These are phyloP conservation scores for Xylariaceae sp. DNA, from an alignment of 2,329 filamentous ascomycete genomes.

Conservation along the genomic window DNA sequence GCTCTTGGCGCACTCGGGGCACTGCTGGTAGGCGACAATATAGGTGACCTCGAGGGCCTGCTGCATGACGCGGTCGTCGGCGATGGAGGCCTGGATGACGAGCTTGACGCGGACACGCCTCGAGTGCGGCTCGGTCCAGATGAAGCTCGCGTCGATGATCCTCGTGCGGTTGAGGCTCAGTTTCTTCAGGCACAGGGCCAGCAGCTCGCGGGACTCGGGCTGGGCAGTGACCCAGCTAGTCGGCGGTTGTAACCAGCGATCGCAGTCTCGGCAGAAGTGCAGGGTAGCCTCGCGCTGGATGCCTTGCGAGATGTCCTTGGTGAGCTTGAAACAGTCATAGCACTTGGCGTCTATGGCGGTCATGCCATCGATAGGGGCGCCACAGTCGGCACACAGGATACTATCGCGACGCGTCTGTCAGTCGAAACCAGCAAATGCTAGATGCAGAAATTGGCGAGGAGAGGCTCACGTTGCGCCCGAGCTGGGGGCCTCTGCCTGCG, in stretches of 20 bases:
- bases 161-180: slow-evolving; percentile 79
- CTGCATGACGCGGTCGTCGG: slow-evolving; percentile 64
- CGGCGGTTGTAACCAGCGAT: slow-evolving; percentile 43
- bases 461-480: slow-evolving; percentile 45
- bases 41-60: slow-evolving; percentile 95
- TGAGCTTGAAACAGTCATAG: slow-evolving; percentile 92
- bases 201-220: slow-evolving; percentile 83
- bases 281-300: slow-evolving; percentile 86
- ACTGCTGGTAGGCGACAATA: slow-evolving; percentile 85
- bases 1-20: slow-evolving; percentile 88
- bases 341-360: slow-evolving; percentile 79
- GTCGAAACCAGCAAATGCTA: neutral
- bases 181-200: slow-evolving; percentile 86
- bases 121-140: slow-evolving; percentile 98
- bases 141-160: slow-evolving; percentile 91
- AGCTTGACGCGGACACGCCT: slow-evolving; percentile 89
- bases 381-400: slow-evolving; percentile 98
- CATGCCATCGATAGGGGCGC: slow-evolving; percentile 89
- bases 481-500: slow-evolving; percentile 16
- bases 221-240: slow-evolving; percentile 76
- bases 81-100: slow-evolving; percentile 70
- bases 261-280: slow-evolving; percentile 60
- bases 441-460: slow-evolving; percentile 3
- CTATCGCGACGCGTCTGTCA: slow-evolving; percentile 38
- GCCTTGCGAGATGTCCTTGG: slow-evolving; percentile 84